These are phyloP conservation scores for Catharanthus roseus DNA, from an alignment of 257 asterid genomes.

Conservation along the genomic window DNA sequence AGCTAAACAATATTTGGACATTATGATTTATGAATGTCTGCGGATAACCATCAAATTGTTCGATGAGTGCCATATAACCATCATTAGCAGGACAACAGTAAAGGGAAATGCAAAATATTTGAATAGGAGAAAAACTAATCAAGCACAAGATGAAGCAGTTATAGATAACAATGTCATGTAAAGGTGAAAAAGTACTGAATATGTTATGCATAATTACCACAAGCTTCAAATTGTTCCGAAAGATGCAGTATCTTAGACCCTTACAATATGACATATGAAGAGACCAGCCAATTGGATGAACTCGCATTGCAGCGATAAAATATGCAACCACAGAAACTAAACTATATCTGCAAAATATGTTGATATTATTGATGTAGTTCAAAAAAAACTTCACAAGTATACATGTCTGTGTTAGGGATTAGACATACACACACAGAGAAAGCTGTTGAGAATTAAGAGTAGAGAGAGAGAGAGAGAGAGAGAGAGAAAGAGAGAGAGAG, in stretches of 20 bases:
- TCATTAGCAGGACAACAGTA: neutral
- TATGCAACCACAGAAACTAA: slow-evolving; percentile 89
- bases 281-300: slow-evolving; percentile 66
- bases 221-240: slow-evolving; percentile 37
- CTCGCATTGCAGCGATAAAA: slow-evolving; percentile 64
- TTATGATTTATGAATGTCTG: too few relatives aligned
- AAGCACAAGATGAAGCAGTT: neutral
- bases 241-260: slow-evolving; percentile 58
- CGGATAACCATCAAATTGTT: too few relatives aligned
- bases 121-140: neutral
- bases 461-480: too few relatives aligned
- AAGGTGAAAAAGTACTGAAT: neutral
- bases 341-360: slow-evolving; percentile 76
- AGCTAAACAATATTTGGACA: too few relatives aligned
- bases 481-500: too few relatives aligned
- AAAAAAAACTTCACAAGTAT: neutral
- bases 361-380: slow-evolving; percentile 24
- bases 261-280: slow-evolving; percentile 51
- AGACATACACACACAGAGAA: neutral
- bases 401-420: neutral
- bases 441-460: neutral
- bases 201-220: slow-evolving; percentile 25
- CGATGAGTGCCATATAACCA: slow-evolving; percentile 1
- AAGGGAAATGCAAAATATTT: neutral
- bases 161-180: neutral